Conservation (phyloP, 768 basidiomycete species). For the Boletellus sp. region DNA sequence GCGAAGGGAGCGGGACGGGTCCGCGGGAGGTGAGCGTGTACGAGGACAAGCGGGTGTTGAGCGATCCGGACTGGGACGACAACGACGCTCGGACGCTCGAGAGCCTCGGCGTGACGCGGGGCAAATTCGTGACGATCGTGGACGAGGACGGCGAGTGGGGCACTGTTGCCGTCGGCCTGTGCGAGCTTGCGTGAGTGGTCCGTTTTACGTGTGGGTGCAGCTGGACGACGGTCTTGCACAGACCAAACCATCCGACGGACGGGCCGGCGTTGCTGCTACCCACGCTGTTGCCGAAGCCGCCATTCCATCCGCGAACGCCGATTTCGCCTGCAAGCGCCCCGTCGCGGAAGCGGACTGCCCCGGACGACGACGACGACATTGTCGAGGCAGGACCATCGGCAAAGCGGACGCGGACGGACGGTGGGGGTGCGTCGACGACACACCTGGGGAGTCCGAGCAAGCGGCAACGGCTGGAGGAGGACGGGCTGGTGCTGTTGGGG, state of each 20-base stretch:
- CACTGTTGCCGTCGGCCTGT: constrained; percentile 69
- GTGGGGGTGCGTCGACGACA: constrained; percentile 2
- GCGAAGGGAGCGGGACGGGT: constrained; percentile 32
- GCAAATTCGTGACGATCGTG: constrained; percentile 84
- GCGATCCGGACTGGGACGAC: constrained; percentile 93
- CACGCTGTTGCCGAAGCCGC: constrained; percentile 56
- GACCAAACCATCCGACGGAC: constrained; percentile 53
- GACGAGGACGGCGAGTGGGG: constrained; percentile 82
- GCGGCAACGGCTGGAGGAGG: constrained; percentile 63
- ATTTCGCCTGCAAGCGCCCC: constrained; percentile 41
- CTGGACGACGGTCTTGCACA: constrained; percentile 19
- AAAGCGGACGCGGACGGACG: constrained; percentile 48
- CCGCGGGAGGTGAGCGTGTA: constrained; percentile 72
- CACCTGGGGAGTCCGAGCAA: constrained; percentile 55
- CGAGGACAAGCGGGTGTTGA: constrained; percentile 82
- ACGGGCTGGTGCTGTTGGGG: constrained; percentile 70
- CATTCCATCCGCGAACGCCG: constrained; percentile 38
- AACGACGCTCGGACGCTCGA: constrained; percentile 78
- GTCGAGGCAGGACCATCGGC: constrained; percentile 53
- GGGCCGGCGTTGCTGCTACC: constrained; percentile 61
- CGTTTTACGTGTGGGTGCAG: neutral
- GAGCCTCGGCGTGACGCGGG: constrained; percentile 72
- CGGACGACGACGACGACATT: constrained; percentile 49
- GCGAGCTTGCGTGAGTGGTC: constrained; percentile 62
- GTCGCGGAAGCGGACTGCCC: constrained; percentile 53